phyloP scores from a whole-genome alignment of 129 eudicot genomes.

The Arctium minus region DNA sequence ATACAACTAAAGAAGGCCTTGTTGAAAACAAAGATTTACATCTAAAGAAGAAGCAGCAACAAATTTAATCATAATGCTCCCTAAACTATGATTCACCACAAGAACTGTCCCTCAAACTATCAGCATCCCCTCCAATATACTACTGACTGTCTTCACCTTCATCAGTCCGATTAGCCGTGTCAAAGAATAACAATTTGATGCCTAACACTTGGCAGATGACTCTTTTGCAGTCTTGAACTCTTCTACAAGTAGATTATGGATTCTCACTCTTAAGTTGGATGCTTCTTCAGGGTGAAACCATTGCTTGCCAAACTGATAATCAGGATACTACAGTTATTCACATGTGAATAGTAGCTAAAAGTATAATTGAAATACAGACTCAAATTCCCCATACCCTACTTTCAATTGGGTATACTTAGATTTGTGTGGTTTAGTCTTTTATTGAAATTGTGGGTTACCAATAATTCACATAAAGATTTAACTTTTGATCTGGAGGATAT shows the following conservation, averaged over 20 bases:
- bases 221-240: conserved; percentile 49
- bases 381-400: not conserved
- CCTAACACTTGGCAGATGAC: conserved; percentile 1
- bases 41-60: conserved; percentile 1
- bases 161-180: not conserved
- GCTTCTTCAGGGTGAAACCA: conserved; percentile 87
- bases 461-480: not conserved
- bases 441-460: not conserved
- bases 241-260: conserved; percentile 39
- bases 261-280: conserved; percentile 54
- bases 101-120: not conserved
- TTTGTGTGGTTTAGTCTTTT: not conserved
- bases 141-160: not conserved
- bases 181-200: not conserved
- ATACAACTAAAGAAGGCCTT: conserved; percentile 14
- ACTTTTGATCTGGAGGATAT: not conserved
- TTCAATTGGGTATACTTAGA: not conserved
- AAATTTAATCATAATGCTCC: conserved; percentile 11
- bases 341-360: conserved; percentile 11
- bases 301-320: conserved; percentile 59
- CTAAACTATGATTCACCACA: not conserved
- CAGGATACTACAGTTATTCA: conserved; percentile 8
- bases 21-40: conserved; percentile 14
- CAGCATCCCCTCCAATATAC: not conserved
- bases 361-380: not conserved